phyloP scores from a whole-genome alignment of 345 rosid species.

The Lumnitzera littorea region DNA sequence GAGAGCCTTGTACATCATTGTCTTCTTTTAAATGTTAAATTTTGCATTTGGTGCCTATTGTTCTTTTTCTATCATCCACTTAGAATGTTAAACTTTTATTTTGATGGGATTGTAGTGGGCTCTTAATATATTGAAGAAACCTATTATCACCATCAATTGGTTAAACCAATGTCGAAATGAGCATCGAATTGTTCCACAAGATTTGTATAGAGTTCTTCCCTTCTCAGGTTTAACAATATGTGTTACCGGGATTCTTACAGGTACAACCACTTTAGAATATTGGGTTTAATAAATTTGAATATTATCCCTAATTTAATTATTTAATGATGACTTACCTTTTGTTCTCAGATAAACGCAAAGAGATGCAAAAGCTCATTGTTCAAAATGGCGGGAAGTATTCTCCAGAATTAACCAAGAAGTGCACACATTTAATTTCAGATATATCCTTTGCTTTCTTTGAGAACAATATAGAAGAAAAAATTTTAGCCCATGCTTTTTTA shows the following conservation, averaged over 20 bases:
- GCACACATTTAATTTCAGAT: conserved; percentile 90
- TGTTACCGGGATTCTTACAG: conserved; percentile 74
- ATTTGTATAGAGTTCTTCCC: conserved; percentile 79
- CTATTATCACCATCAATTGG: conserved; percentile 71
- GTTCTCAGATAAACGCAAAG: conserved; percentile 68
- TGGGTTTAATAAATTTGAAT: conserved; percentile 10
- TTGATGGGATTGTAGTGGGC: conserved; percentile 64
- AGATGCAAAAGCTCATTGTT: conserved; percentile 47
- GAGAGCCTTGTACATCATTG: too few relatives aligned
- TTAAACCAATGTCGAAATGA: conserved; percentile 81
- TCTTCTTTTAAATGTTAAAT: too few relatives aligned
- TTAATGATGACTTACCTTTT: conserved; percentile 7
- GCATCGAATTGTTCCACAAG: conserved; percentile 93
- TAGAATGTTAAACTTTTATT: too few relatives aligned
- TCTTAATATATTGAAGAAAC: conserved; percentile 68
- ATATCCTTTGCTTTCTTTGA: conserved; percentile 57
- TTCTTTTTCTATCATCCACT: too few relatives aligned
- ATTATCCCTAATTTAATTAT: conserved; percentile 5
- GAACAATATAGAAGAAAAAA: not conserved
- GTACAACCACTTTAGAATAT: conserved; percentile 15
- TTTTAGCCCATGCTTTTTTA: too few relatives aligned
- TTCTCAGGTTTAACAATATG: conserved; percentile 77
- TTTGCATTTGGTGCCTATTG: too few relatives aligned
- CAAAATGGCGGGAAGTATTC: conserved; percentile 87
- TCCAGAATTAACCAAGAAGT: conserved; percentile 66